Evolutionary conservation across 1,284 basidiomycete species (phyloP).

Genomic region (Schizophyllum commune): DNA sequence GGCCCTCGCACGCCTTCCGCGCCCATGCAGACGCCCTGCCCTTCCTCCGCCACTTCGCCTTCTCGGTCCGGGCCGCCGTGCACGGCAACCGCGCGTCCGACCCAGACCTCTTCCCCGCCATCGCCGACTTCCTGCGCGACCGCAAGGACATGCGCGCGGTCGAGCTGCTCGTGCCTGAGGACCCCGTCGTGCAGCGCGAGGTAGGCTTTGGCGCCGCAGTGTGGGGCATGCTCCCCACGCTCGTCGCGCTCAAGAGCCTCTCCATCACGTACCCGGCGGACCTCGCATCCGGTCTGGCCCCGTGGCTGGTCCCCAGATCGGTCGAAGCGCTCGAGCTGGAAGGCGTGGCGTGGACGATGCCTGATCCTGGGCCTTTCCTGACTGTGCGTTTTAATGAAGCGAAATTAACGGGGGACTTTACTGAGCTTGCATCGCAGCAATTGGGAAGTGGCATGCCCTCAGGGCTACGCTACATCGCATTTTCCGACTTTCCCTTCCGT

Average conservation of each 20-base stretch:
- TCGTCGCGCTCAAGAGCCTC: conserved; percentile 41
- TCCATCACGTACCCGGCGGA: conserved; percentile 58
- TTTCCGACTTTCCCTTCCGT: conserved; percentile 40
- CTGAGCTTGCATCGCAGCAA: conserved; percentile 33
- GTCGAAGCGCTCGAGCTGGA: conserved; percentile 48
- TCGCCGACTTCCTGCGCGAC: conserved; percentile 58
- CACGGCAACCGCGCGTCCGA: conserved; percentile 39
- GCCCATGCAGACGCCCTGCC: conserved; percentile 35
- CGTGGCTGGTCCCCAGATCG: conserved; percentile 58
- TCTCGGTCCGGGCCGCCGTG: conserved; percentile 35
- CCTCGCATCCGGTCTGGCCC: conserved; percentile 51
- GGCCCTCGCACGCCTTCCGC: conserved; percentile 41
- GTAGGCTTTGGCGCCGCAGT: conserved; percentile 60
- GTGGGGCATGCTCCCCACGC: conserved; percentile 61
- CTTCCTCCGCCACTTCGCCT: conserved; percentile 55
- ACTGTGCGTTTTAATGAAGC: conserved; percentile 18
- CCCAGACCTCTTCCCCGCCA: conserved; percentile 56
- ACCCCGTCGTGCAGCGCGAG: conserved; percentile 35
- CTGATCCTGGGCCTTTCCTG: conserved; percentile 31
- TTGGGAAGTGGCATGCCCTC: conserved; percentile 50
- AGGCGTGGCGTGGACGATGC: conserved; percentile 25
- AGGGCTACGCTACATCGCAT: conserved; percentile 43
- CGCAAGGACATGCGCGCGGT: conserved; percentile 44
- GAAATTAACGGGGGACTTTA: neutral
- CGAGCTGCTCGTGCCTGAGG: conserved; percentile 42